Evolutionary conservation across 129 eudicot species (phyloP).

Genomic region (Tanacetum coccineum): DNA sequence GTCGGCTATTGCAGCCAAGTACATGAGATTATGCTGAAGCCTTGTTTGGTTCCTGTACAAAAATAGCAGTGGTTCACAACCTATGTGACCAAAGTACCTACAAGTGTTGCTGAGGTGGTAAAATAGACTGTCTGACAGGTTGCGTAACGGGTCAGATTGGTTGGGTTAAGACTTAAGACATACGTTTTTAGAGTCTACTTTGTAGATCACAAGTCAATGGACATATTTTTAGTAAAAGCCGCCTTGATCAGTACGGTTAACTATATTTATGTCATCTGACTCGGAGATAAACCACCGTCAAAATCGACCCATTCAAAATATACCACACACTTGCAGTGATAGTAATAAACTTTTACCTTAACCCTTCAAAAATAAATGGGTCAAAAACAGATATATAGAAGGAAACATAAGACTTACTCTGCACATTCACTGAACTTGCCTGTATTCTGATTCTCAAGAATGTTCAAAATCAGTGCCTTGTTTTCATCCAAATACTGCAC

Average conservation of each 20-base stretch:
- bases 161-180: too few species aligned
- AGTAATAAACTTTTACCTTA: not conserved
- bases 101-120: too few species aligned
- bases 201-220: not conserved
- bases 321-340: not conserved
- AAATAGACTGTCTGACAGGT: too few species aligned
- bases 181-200: too few species aligned
- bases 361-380: too few species aligned
- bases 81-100: not conserved
- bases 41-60: conserved; percentile 46
- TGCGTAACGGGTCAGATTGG: too few species aligned
- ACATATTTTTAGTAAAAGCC: too few species aligned
- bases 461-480: conserved; percentile 55
- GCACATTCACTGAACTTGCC: conserved; percentile 60
- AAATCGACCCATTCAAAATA: too few species aligned
- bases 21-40: conserved; percentile 58
- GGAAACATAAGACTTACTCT: conserved; percentile 34
- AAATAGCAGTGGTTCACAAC: not conserved
- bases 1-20: conserved; percentile 61
- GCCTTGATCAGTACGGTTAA: too few species aligned
- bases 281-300: too few species aligned
- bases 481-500: conserved; percentile 64
- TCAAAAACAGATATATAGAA: not conserved
- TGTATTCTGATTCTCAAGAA: conserved; percentile 53
- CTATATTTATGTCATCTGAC: too few species aligned